Evolutionary conservation across 805 yeast genomes (phyloP), one percentile per base, ranked within the genome.

Genomic region (Metschnikowia noctiluminum): DNA sequence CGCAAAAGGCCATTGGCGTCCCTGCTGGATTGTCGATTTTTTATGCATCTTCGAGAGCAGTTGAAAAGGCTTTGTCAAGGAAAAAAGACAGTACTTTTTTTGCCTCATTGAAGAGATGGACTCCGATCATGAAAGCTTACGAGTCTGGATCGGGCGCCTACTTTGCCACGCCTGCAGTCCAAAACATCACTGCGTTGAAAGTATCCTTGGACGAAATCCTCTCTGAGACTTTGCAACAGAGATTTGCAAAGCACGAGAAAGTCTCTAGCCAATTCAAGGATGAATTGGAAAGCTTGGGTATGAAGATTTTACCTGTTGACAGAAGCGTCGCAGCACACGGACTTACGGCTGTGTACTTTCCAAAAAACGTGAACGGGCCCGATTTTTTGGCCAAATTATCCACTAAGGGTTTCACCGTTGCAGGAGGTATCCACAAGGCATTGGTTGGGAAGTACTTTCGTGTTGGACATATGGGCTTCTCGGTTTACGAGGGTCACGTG

Each of bases 91-190:
- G 76, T 49, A 68, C 84, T 16, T 86, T 71, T 65, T 89, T 82
- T 65, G 85, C 90, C 40, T 82, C 86, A 39, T 73, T 92, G 62
- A 77, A 83, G 63, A 82, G 81, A 71, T 91, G 98, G 98, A 68
- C 83, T 42, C 97, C 97, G 37, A 79, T 91, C 63, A 83, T 91
- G 90, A 71, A 79, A 63, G 87, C 89, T 38, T 89, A 89, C 71
- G 97, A 91, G 74, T 66, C 79, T 42, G 91, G 91, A 42, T 75
- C 78, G 55, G 82, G 79, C 14, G 87, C 91, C 8, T 94, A 91
- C 74, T 92, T 89, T 64, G 96, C 97, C n/a, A 92, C 97, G 7
- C 97, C 97, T n/a, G 87, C 97, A 0, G 85, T 88, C 40, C 97
- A 89, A 71, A 78, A 87, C 52, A 74, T 92, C 52, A 87, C 87